These are phyloP conservation scores for Diplodia corticola DNA, from an alignment of 2,329 filamentous ascomycete species.

Conservation along the genomic window DNA sequence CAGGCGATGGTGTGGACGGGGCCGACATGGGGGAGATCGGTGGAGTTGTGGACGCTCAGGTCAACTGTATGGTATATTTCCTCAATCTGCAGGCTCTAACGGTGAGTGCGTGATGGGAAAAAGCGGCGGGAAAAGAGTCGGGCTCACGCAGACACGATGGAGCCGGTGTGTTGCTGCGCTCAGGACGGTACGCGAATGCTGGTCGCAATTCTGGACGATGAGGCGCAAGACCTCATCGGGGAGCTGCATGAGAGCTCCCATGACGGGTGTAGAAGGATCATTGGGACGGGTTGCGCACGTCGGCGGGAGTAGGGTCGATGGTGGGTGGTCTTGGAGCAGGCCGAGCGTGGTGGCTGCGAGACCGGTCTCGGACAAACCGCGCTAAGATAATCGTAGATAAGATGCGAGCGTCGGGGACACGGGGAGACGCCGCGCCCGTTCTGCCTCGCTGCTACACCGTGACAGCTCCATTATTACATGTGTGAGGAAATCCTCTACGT, in stretches of 20 bases:
- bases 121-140: no score
- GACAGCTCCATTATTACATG: no score
- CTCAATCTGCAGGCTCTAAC: not conserved
- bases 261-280: not conserved
- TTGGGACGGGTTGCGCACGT: not conserved
- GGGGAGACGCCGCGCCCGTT: no score
- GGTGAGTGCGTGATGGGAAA: not conserved
- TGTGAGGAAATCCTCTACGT: not conserved
- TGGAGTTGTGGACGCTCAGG: constrained; percentile 1
- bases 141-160: not conserved
- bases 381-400: constrained; percentile 15
- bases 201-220: not conserved
- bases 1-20: not conserved
- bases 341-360: not conserved
- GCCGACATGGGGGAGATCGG: not conserved
- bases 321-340: not conserved
- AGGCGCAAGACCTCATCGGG: not conserved
- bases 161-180: not conserved
- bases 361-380: not conserved
- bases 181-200: not conserved
- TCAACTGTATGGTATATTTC: not conserved
- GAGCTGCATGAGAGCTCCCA: not conserved
- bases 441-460: no score
- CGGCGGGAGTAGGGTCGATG: not conserved
- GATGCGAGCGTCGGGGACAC: not conserved